Conservation (phyloP, 345 rosid species). For the Syzygium grande region DNA sequence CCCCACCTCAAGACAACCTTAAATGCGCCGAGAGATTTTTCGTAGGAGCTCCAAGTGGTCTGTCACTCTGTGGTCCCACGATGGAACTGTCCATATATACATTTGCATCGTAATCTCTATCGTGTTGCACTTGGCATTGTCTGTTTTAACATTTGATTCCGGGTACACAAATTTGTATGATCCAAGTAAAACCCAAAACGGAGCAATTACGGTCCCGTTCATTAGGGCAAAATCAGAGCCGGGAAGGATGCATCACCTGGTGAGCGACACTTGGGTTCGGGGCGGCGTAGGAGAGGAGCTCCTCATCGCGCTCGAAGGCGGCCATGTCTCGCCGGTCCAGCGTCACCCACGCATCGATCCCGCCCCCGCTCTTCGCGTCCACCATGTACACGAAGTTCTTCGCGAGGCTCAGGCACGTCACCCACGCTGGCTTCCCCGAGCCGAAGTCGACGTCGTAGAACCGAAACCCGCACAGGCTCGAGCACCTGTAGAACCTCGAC, state of each 20-base stretch:
- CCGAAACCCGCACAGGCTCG: conserved; percentile 5
- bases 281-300: background rate
- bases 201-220: background rate
- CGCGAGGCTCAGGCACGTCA: background rate
- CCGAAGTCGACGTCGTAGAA: conserved; percentile 10
- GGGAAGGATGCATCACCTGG: background rate
- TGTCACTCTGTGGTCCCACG: too few relatives aligned
- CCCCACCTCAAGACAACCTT: too few relatives aligned
- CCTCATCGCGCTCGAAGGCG: background rate
- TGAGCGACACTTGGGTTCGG: background rate
- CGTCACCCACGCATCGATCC: conserved; percentile 12
- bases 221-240: background rate
- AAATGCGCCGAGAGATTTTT: too few relatives aligned
- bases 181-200: too few relatives aligned
- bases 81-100: too few relatives aligned
- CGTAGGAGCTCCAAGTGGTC: too few relatives aligned
- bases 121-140: too few relatives aligned
- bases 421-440: conserved; percentile 10
- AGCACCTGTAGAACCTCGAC: background rate
- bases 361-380: conserved; percentile 2
- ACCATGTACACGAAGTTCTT: background rate
- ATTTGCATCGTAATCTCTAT: too few relatives aligned
- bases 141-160: too few relatives aligned
- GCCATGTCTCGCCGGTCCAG: conserved; percentile 5
- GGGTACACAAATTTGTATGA: too few relatives aligned